phyloP scores from a whole-genome alignment of 306 rosid species.

The Fragaria iinumae region DNA sequence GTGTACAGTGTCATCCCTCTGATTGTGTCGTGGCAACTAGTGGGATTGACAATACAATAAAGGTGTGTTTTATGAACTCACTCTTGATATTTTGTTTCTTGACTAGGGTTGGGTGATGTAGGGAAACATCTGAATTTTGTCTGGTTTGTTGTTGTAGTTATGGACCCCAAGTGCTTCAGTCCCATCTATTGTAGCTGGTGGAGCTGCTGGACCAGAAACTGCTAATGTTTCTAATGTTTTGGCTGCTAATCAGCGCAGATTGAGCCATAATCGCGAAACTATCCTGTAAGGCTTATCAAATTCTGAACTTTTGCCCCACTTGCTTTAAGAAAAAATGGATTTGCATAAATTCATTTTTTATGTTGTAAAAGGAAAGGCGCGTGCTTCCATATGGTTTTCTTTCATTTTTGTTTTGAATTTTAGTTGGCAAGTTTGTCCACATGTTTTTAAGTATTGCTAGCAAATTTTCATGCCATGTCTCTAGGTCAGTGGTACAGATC shows the following conservation, averaged over 20 bases:
- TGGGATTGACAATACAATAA: constrained; percentile 92
- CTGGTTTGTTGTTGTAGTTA: constrained; percentile 48
- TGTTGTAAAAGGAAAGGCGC: too few relatives aligned
- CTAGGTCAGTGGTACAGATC: background rate
- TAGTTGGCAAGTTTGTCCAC: background rate
- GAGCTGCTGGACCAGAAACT: constrained; percentile 69
- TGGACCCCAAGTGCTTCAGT: constrained; percentile 86
- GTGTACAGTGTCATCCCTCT: constrained; percentile 85
- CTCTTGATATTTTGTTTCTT: background rate
- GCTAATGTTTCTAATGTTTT: constrained; percentile 60
- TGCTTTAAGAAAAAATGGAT: background rate
- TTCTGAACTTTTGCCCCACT: background rate
- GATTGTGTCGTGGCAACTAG: constrained; percentile 96
- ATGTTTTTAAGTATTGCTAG: background rate
- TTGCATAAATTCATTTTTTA: background rate
- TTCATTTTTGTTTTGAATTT: background rate
- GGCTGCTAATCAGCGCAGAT: constrained; percentile 73
- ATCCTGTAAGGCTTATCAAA: constrained; percentile 60
- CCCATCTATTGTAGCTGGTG: constrained; percentile 76
- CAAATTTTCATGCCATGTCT: background rate
- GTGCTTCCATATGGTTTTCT: constrained; percentile 7
- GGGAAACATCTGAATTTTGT: constrained; percentile 27
- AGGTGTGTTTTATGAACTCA: constrained; percentile 50
- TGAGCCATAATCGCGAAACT: constrained; percentile 63
- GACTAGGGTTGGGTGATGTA: constrained; percentile 14